Evolutionary conservation across 192 early-diverging fungal genomes (phyloP), one percentile per base, ranked within the genome.

Genomic region (Coemansia pectinata): DNA sequence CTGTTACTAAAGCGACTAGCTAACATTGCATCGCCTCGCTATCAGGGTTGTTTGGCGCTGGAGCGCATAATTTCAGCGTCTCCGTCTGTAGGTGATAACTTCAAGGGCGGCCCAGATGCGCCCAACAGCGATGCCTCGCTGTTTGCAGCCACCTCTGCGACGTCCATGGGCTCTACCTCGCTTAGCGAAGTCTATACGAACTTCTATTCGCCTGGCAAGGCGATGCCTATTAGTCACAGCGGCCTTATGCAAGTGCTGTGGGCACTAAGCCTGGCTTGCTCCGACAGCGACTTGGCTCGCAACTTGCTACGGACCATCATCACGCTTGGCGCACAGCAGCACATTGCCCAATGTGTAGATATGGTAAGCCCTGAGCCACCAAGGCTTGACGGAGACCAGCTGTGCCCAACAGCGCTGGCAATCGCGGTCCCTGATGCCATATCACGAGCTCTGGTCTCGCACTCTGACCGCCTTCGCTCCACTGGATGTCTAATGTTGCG

Each of bases 181-280:
- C 71, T 83, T 6, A 57, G 41, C 21, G 75, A 67, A 10, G 57
- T 74, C 10, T 61, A 69, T 8, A 29, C 64, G 1, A 42, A 45
- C 12, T 39, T 66, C 17, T 62, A 57, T 9, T 42, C 63, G 27
- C 36, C 70, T 6, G 52, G 53, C 17, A 65, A 62, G 31, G 59
- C 21, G 9, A 34, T 67, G 33, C 69, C 74, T 27, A 48, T 76
- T 19, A 71, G 52, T 42, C 69, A 63, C 10, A 39, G 52, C 10
- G 76, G 76, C 6, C 65, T 78, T 12, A 58, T 74, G 53, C 55
- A 61, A 17, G 52, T 75, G 4, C 71, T 83, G 21, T 83, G 80
- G 80, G 71, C 80, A 1, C 70, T 83, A 17, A 74, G 80, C n/a
- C 67, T 83, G 11, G 80, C 80, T 6, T 61, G 69, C 15, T 44